Evolutionary conservation across 1,284 basidiomycete species (phyloP).

Genomic region (Boletus holoroseus): DNA sequence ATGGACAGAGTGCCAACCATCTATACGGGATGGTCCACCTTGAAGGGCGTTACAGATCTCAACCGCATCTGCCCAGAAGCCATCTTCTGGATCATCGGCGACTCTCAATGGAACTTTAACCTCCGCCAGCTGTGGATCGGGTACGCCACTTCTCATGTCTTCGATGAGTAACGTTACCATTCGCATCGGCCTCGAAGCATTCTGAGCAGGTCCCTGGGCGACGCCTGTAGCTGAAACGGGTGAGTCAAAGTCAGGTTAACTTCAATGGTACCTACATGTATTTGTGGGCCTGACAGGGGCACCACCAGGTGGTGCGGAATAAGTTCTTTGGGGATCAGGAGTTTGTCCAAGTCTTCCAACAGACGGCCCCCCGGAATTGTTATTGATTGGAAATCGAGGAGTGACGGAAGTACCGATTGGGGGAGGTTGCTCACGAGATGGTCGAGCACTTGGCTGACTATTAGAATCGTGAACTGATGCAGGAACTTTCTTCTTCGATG

Average conservation of each 20-base stretch:
- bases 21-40: constrained; percentile 57
- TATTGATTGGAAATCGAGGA: constrained; percentile 35
- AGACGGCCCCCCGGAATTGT: constrained; percentile 19
- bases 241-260: constrained; percentile 6
- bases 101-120: constrained; percentile 51
- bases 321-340: neutral
- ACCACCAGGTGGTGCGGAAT: neutral
- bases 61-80: constrained; percentile 64
- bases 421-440: constrained; percentile 9
- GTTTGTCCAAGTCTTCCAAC: constrained; percentile 1
- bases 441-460: constrained; percentile 4
- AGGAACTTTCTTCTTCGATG: constrained; percentile 13
- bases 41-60: constrained; percentile 58
- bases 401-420: neutral
- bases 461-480: neutral
- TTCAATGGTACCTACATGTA: constrained; percentile 10
- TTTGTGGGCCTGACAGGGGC: constrained; percentile 4
- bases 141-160: constrained; percentile 48
- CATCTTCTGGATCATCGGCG: constrained; percentile 45
- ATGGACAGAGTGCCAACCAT: constrained; percentile 41
- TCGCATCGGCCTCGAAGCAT: constrained; percentile 23
- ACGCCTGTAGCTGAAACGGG: constrained; percentile 7
- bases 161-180: constrained; percentile 63
- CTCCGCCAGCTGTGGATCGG: constrained; percentile 59
- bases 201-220: constrained; percentile 8